phyloP scores from a whole-genome alignment of 306 rosid species.

The Vigna nakashimae region DNA sequence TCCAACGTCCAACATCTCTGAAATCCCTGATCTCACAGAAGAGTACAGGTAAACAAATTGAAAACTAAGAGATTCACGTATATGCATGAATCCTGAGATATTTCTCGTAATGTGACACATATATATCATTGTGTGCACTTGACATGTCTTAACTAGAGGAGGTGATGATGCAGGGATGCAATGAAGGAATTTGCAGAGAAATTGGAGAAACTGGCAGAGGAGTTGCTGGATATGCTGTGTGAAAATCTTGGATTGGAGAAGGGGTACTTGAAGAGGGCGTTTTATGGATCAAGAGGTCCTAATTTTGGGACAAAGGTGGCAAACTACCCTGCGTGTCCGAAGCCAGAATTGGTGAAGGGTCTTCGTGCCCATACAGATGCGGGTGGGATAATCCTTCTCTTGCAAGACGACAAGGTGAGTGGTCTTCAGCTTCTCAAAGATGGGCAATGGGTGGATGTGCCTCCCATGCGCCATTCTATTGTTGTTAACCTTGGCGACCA shows the following conservation, averaged over 20 bases:
- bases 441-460: slow-evolving; percentile 74
- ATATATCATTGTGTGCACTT: not conserved
- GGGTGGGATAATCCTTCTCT: slow-evolving; percentile 74
- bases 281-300: slow-evolving; percentile 69
- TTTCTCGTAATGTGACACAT: not conserved
- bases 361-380: slow-evolving; percentile 85
- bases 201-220: slow-evolving; percentile 67
- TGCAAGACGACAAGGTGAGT: slow-evolving; percentile 81
- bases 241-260: slow-evolving; percentile 75
- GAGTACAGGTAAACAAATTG: slow-evolving; percentile 52
- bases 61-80: too few relatives aligned
- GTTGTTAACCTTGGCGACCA: slow-evolving; percentile 86
- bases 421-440: slow-evolving; percentile 82
- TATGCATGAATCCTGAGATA: not conserved
- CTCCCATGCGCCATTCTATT: slow-evolving; percentile 81
- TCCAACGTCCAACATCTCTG: slow-evolving; percentile 61
- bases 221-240: slow-evolving; percentile 67
- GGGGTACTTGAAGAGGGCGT: slow-evolving; percentile 66
- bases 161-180: slow-evolving; percentile 45
- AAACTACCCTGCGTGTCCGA: slow-evolving; percentile 80
- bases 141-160: not conserved
- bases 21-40: slow-evolving; percentile 61
- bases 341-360: slow-evolving; percentile 77
- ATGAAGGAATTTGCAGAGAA: slow-evolving; percentile 72
- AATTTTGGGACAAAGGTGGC: slow-evolving; percentile 78